Evolutionary conservation across 148 eudicot species (phyloP).

Genomic region (Rhododendron williamsianum): DNA sequence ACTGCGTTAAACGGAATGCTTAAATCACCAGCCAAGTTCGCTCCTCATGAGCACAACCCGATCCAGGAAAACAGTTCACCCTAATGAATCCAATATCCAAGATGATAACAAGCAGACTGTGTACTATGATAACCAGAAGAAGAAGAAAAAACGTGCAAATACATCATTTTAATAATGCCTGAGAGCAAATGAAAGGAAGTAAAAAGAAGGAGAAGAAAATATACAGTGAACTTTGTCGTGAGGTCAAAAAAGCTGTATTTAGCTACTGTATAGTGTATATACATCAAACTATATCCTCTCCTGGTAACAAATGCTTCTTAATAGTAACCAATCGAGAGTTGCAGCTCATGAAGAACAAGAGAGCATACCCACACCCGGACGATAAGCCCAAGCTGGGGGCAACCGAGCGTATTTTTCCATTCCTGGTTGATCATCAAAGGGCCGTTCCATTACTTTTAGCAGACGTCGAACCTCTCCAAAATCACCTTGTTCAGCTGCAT

Average conservation of each 20-base stretch:
- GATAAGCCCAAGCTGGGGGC: conserved; percentile 99
- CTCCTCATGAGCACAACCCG: neutral
- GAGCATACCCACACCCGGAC: conserved; percentile 97
- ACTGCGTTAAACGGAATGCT: neutral
- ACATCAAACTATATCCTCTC: neutral
- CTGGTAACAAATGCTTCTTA: neutral
- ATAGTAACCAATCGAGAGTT: neutral
- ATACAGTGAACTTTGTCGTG: neutral
- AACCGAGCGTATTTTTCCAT: conserved; percentile 95
- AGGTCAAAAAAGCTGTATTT: conserved; percentile 1
- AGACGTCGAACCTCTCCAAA: conserved; percentile 68
- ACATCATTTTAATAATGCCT: neutral
- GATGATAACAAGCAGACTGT: neutral
- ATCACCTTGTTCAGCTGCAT: conserved; percentile 91
- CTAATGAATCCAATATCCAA: neutral
- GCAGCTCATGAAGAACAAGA: conserved; percentile 79
- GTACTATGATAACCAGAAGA: neutral
- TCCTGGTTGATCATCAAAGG: conserved; percentile 93
- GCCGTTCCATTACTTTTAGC: conserved; percentile 74
- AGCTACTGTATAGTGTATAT: conserved; percentile 5
- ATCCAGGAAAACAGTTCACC: neutral
- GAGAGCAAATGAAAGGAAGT: neutral
- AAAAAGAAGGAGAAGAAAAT: neutral
- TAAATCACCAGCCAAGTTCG: neutral
- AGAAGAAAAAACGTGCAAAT: no score